Conservation (phyloP, 164 flowering plant genomes). For the Kalanchoe fedtschenkoi region DNA sequence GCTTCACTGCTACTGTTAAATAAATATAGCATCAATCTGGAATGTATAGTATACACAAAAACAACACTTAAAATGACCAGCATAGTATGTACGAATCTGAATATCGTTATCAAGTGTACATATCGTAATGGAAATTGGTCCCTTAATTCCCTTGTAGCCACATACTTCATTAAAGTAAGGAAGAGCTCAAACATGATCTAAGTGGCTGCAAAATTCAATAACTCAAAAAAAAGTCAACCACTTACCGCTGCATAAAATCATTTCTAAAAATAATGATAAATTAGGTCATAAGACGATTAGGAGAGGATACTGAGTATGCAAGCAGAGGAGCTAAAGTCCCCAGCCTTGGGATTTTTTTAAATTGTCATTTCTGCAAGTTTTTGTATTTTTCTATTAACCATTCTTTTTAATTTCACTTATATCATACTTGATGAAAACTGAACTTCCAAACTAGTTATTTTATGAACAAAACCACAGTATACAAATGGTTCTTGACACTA, state of each 20-base stretch:
- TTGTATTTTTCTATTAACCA: too few relatives aligned
- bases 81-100: constrained; percentile 92
- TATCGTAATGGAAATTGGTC: background rate
- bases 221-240: background rate
- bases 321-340: background rate
- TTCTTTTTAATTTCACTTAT: too few relatives aligned
- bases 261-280: background rate
- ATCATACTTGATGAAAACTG: too few relatives aligned
- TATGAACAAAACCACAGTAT: too few relatives aligned
- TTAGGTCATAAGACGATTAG: background rate
- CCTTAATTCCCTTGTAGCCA: background rate
- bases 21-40: background rate
- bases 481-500: too few relatives aligned
- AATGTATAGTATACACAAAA: background rate
- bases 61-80: constrained; percentile 73
- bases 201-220: background rate
- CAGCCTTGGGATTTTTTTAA: too few relatives aligned
- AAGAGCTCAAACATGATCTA: background rate
- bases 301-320: background rate
- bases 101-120: constrained; percentile 62
- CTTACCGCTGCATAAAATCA: background rate
- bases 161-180: constrained; percentile 1
- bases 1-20: background rate
- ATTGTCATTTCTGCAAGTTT: too few relatives aligned
- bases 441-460: too few relatives aligned